Evolutionary conservation across 2,329 filamentous ascomycete species (phyloP), one percentile per base, ranked within the genome.

Genomic region (Whalleya microplaca): DNA sequence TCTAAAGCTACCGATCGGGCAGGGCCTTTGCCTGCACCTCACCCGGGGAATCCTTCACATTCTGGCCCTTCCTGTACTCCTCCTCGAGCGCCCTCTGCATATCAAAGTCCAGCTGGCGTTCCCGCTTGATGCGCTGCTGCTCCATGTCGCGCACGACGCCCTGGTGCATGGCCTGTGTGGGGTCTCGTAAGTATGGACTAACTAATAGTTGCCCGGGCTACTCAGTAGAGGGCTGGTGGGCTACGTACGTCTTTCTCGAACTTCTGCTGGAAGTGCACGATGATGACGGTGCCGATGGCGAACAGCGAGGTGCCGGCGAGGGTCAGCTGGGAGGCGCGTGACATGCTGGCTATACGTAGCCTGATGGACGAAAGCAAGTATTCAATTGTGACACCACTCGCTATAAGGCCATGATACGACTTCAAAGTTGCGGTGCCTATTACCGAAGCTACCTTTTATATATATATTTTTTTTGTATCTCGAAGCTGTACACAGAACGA

Each of bases 141-240:
- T 98, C 94, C 81, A 97, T 90, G 70, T 99, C 95, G 62, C 94
- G 90, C 63, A 98, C 80, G 42, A 99, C 95, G 44, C 95, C 95
- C 64, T 89, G 85, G 71, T 99, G 95, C 95, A 99, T 99, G 55
- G 91, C 90, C 95, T 94, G 61, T 2, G 43, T 21, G 40, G 9
- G 41, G 51, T 52, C 27, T 18, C 53, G 18, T 55, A 23, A 56
- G 41, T 63, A 21, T 53, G 48, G 10, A n/a, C 44, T 49, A 29
- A 21, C 9, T 46, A 56, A 45, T 41, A 50, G 64, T 55, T 57
- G 20, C 19, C 19, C 21, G n/a, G n/a, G n/a, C n/a, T n/a, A n/a
- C n/a, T n/a, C n/a, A n/a, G n/a, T n/a, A n/a, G n/a, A 16, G 29
- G 37, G 45, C 52, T 46, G 14, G 40, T 60, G 45, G 32, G 14